Base-by-base conservation (phyloP, 1,284 basidiomycete species). In the Microbotryum lychnidis-dioicae region DNA sequence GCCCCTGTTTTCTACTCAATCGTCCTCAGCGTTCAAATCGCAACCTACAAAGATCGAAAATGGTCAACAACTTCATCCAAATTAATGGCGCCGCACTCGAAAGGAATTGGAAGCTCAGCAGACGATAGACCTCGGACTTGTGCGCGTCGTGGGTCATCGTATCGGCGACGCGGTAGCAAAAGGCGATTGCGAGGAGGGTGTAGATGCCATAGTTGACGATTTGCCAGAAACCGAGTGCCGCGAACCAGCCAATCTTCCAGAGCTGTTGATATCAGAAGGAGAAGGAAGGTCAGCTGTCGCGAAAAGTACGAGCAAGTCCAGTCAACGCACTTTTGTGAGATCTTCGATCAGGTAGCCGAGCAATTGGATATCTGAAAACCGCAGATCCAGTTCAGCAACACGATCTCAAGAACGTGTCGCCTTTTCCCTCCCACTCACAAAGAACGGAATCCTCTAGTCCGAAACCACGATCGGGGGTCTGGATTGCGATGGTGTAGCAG, bases 201-300 rank as follows among this genome's bases (percentile, higher is more conserved):
- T 92, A 85, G 12, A 86, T 92, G 21, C 85, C 69, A 58, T 88
- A 79, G 33, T 84, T 82, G 51, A 90, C 79, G 20, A 83, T 84
- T 89, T 91, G 63, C 71, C 71, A 71, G 50, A 69, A 69, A 6
- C 52, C 56, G 45, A 76, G 69, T 0, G 73, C 69, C 0, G 55
- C 50, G 27, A 44, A 65, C 25, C 53, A 46, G 6, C 65, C 63
- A 18, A 67, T 59, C 37, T 64, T 67, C n/a, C 31, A 65, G 10
- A 67, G 56, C 63, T 60, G 33, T 42, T 42, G 12, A 16, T 4
- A 14, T 23, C 23, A 23, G 1, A 18, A 3, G 14, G 20, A 29
- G 4, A 7, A 31, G 31, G 29, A 9, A 46, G 21, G 10, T 37
- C 21, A 14, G 16, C 14, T 23, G 2, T 3, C 12, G n/a, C 14